These are phyloP conservation scores for Stephanodiscus minutulus DNA, from an alignment of 108 stramenopile genomes.

Conservation along the genomic window DNA sequence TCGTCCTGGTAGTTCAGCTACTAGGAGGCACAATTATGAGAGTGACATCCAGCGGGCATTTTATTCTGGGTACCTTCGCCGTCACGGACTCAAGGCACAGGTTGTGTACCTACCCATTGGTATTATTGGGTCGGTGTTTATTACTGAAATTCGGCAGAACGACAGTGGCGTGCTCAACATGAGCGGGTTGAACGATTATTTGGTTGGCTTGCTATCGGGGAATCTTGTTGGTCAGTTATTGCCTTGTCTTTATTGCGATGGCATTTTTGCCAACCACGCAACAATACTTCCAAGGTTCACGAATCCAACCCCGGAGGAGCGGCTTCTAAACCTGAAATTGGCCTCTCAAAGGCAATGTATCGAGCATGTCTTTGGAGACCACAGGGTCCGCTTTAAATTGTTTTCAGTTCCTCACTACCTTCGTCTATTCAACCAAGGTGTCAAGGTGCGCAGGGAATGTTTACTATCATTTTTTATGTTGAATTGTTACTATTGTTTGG, in stretches of 20 bases:
- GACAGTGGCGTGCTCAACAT: constrained; percentile 32
- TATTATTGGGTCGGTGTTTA: constrained; percentile 28
- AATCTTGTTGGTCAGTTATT: constrained; percentile 7
- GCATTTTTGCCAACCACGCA: background rate
- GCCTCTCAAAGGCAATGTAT: constrained; percentile 2
- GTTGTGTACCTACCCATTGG: constrained; percentile 33
- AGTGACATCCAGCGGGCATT: constrained; percentile 39
- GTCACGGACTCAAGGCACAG: constrained; percentile 31
- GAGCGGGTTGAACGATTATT: constrained; percentile 13
- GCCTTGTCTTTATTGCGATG: constrained; percentile 4
- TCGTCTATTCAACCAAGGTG: constrained; percentile 1
- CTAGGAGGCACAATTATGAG: background rate
- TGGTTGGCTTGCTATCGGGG: background rate
- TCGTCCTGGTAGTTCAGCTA: background rate
- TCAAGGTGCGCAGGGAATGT: background rate
- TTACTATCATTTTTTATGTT: constrained; percentile 29
- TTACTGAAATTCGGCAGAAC: constrained; percentile 10
- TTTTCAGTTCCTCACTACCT: constrained; percentile 2
- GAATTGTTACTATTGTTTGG: constrained; percentile 25
- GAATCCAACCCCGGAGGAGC: background rate
- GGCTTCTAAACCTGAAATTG: background rate
- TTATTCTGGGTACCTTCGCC: constrained; percentile 25
- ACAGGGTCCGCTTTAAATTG: background rate
- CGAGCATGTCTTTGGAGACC: constrained; percentile 5
- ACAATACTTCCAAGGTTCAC: constrained; percentile 1